A percentile compares a stretch with the other conserved stretches of the same genome.
phyloP scores from a whole-genome alignment of 108 stramenopile genomes.

The Schizochytrium sp. region DNA sequence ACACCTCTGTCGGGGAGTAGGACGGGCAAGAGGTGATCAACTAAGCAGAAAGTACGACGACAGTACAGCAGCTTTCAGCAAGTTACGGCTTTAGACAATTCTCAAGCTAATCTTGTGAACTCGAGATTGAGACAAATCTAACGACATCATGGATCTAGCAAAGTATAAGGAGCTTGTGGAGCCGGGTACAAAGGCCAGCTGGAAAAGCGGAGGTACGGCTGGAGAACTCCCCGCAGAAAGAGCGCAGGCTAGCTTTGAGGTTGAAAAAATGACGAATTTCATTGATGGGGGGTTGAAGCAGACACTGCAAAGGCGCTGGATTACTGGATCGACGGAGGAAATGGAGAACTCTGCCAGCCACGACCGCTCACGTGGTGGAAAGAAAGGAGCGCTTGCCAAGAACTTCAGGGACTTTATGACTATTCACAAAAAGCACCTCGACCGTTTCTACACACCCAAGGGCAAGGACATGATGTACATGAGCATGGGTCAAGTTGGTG shows the following conservation, averaged over 20 bases:
- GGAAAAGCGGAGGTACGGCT: constrained; percentile 49
- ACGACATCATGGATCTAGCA: neutral
- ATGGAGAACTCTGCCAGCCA: constrained; percentile 44
- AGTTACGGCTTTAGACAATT: no score
- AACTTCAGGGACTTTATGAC: constrained; percentile 57
- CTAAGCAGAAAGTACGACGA: no score
- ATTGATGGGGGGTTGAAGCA: constrained; percentile 30
- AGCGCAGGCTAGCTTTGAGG: constrained; percentile 8
- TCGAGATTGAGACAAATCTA: no score
- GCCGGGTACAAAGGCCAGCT: constrained; percentile 1
- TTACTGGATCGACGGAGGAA: constrained; percentile 44
- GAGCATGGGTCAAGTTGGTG: constrained; percentile 31
- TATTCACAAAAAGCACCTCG: constrained; percentile 48
- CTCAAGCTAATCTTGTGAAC: no score
- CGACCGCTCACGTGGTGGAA: constrained; percentile 14
- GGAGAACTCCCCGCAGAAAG: neutral
- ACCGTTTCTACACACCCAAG: constrained; percentile 38
- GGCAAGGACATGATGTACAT: constrained; percentile 56
- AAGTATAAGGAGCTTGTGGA: constrained; percentile 35
- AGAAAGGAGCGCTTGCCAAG: constrained; percentile 15
- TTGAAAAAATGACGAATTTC: constrained; percentile 41
- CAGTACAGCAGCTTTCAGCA: no score
- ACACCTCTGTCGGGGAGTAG: no score
- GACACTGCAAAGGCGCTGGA: constrained; percentile 42
- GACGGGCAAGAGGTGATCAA: no score